Conservation (phyloP, 305 asterid genomes). For the Fraxinus sp. region DNA sequence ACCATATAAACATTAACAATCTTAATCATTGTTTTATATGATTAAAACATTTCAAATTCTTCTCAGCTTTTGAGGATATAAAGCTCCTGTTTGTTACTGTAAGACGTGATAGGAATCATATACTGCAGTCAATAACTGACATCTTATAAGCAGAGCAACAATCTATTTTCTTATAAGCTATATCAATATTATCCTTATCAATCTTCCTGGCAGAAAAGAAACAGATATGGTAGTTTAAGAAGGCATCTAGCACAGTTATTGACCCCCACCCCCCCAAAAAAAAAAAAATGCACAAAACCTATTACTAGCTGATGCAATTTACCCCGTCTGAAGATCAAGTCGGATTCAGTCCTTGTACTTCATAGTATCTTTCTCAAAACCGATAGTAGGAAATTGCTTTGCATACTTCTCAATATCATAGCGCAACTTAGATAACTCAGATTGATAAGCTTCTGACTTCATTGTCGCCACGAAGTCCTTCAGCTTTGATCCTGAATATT, state of each 20-base stretch:
- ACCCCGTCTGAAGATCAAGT: slow-evolving; percentile 13
- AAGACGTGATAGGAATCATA: not conserved
- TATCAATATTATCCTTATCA: not conserved
- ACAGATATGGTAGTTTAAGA: not conserved
- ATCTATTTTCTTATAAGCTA: not conserved
- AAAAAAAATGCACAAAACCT: not conserved
- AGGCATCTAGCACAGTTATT: not conserved
- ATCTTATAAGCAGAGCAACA: not conserved
- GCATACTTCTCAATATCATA: slow-evolving; percentile 78
- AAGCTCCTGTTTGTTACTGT: not conserved
- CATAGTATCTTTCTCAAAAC: slow-evolving; percentile 81
- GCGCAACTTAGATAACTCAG: slow-evolving; percentile 58
- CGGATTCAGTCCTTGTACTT: slow-evolving; percentile 52
- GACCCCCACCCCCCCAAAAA: not conserved
- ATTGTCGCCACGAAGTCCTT: slow-evolving; percentile 84
- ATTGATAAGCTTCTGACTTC: slow-evolving; percentile 57
- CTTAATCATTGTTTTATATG: not conserved
- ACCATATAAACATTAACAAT: not conserved
- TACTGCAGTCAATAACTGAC: not conserved
- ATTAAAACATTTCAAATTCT: not conserved
- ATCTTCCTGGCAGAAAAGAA: not conserved
- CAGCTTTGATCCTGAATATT: slow-evolving; percentile 65
- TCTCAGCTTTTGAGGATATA: not conserved
- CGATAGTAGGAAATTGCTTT: slow-evolving; percentile 83
- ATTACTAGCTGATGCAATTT: not conserved